phyloP scores from a whole-genome alignment of 1,139 yeast genomes.

The Torulaspora pretoriensis region DNA sequence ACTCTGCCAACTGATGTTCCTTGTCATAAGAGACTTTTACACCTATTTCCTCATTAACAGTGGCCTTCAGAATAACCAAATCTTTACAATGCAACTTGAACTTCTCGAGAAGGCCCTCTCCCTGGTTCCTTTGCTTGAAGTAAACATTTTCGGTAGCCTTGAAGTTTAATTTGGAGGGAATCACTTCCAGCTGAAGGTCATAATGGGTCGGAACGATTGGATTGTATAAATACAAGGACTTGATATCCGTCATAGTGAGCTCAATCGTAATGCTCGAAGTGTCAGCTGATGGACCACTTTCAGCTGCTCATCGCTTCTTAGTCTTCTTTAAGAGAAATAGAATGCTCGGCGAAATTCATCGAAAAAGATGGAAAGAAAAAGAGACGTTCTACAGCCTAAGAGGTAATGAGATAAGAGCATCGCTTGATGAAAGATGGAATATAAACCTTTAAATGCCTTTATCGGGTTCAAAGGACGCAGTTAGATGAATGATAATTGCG shows the following conservation, averaged over 20 bases:
- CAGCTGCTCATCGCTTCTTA: background rate
- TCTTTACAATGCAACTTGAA: conserved; percentile 44
- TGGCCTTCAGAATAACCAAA: conserved; percentile 39
- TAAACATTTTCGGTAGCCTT: conserved; percentile 44
- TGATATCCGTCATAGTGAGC: background rate
- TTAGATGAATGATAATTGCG: background rate
- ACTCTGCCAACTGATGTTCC: conserved; percentile 36
- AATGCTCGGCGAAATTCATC: conserved; percentile 1
- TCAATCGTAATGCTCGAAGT: too few relatives aligned
- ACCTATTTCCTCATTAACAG: conserved; percentile 25
- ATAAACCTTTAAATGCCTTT: background rate
- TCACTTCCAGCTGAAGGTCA: conserved; percentile 41
- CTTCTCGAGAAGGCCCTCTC: conserved; percentile 24
- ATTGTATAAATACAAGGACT: conserved; percentile 1
- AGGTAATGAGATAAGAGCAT: conserved; percentile 3
- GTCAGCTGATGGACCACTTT: background rate
- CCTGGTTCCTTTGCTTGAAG: conserved; percentile 28
- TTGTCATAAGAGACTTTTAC: conserved; percentile 42
- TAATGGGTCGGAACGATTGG: conserved; percentile 44
- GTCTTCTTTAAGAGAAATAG: background rate
- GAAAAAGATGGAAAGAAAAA: conserved; percentile 9
- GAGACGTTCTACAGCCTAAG: background rate
- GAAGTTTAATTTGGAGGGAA: conserved; percentile 54
- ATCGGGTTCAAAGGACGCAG: background rate
- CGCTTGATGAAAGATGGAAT: background rate